phyloP scores from a whole-genome alignment of 495 filamentous ascomycete species.

The Penicillium tannophilum region DNA sequence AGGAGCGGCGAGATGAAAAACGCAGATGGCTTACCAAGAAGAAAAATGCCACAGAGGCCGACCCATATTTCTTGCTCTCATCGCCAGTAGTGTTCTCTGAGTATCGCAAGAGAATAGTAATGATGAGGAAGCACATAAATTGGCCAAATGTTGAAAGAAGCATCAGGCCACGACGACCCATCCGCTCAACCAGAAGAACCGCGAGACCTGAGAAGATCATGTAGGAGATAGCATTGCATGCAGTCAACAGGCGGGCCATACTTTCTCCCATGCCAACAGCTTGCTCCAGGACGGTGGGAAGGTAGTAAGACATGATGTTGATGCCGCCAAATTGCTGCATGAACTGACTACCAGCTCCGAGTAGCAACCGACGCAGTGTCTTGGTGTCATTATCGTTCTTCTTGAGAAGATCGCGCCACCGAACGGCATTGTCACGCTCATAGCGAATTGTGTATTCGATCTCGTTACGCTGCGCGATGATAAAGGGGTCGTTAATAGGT shows the following conservation, averaged over 20 bases:
- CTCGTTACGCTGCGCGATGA: conserved; percentile 48
- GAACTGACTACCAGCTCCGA: conserved; percentile 53
- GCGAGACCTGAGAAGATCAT: conserved; percentile 50
- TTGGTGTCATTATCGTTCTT: conserved; percentile 42
- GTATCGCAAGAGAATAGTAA: conserved; percentile 55
- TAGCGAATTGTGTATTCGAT: conserved; percentile 52
- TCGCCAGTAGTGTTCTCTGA: conserved; percentile 31
- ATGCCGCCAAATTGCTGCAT: conserved; percentile 59
- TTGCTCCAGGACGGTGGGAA: conserved; percentile 52
- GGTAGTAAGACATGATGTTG: conserved; percentile 50
- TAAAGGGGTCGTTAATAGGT: conserved; percentile 47
- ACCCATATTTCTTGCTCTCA: conserved; percentile 32
- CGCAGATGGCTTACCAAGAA: conserved; percentile 34
- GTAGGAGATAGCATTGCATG: conserved; percentile 53
- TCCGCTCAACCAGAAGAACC: conserved; percentile 50
- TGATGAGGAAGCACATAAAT: conserved; percentile 53
- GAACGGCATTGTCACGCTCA: conserved; percentile 49
- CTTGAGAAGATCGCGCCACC: conserved; percentile 49
- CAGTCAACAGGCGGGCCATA: conserved; percentile 52
- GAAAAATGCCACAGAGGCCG: conserved; percentile 46
- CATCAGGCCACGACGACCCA: conserved; percentile 56
- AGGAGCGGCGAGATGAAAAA: background rate
- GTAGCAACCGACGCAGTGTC: conserved; percentile 50
- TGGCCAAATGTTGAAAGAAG: conserved; percentile 51
- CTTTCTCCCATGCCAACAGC: conserved; percentile 50